These are phyloP conservation scores for Logfia minima DNA, from an alignment of 129 eudicot genomes.

Conservation along the genomic window DNA sequence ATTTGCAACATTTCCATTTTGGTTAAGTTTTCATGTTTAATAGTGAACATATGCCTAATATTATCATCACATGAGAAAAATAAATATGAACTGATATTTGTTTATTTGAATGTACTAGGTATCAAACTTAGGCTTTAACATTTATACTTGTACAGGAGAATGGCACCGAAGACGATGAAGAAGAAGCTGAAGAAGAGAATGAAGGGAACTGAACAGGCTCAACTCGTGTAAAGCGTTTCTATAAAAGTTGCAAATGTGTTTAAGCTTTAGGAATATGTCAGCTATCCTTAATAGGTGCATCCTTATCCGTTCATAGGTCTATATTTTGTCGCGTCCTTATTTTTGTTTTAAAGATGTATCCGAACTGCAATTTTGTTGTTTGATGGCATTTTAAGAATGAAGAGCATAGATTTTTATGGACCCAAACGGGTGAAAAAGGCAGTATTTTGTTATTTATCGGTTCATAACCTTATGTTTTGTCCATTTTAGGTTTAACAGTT, in stretches of 20 bases:
- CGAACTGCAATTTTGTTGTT: background rate
- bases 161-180: background rate
- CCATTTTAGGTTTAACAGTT: no score
- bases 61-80: background rate
- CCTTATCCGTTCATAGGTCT: background rate
- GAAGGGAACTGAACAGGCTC: background rate
- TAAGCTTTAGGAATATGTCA: background rate
- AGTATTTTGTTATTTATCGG: background rate
- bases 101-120: background rate
- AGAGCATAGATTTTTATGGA: background rate
- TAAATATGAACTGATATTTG: background rate
- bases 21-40: background rate
- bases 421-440: background rate
- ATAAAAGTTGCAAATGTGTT: background rate
- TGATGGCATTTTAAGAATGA: conserved; percentile 8
- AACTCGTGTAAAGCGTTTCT: background rate
- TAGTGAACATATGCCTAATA: background rate
- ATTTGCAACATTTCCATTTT: background rate
- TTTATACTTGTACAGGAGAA: background rate
- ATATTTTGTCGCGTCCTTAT: background rate
- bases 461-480: no score
- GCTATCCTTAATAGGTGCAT: background rate
- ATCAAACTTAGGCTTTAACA: background rate
- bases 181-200: background rate
- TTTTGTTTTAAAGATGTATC: background rate